phyloP scores from a whole-genome alignment of 768 basidiomycete genomes.

The Coprinopsis cinerea region DNA sequence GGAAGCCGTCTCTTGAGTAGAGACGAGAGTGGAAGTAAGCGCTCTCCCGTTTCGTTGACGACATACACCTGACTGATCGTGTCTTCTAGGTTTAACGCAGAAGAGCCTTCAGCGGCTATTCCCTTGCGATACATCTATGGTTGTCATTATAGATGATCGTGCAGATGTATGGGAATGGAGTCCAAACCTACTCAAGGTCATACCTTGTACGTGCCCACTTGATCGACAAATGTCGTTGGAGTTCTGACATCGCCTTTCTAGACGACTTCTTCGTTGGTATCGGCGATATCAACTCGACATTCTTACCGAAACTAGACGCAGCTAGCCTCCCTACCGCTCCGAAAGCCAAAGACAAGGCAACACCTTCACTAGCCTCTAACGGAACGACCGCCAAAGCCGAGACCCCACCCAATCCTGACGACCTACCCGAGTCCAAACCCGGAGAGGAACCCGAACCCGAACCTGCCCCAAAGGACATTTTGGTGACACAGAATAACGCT shows the following conservation, averaged over 20 bases:
- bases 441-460: constrained; percentile 39
- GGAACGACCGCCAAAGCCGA: background rate
- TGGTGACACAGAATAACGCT: constrained; percentile 59
- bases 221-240: background rate
- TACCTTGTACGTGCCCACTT: constrained; percentile 68
- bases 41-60: constrained; percentile 1
- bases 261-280: constrained; percentile 98
- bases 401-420: background rate
- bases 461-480: constrained; percentile 44
- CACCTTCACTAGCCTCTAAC: constrained; percentile 15
- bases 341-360: background rate
- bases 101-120: constrained; percentile 91
- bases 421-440: constrained; percentile 24
- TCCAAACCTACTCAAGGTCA: constrained; percentile 93
- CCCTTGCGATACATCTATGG: constrained; percentile 97
- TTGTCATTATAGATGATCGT: constrained; percentile 97
- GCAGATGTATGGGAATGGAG: constrained; percentile 99
- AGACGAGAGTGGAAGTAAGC: constrained; percentile 95
- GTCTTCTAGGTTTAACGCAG: constrained; percentile 70
- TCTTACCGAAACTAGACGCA: constrained; percentile 75
- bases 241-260: constrained; percentile 22
- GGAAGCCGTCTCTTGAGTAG: constrained; percentile 84
- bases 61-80: constrained; percentile 14
- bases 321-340: constrained; percentile 31
- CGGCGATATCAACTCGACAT: constrained; percentile 96